Evolutionary conservation across 2,329 filamentous ascomycete species (phyloP), one percentile per base, ranked within the genome.

Genomic region (Aspergillus alliaceus): DNA sequence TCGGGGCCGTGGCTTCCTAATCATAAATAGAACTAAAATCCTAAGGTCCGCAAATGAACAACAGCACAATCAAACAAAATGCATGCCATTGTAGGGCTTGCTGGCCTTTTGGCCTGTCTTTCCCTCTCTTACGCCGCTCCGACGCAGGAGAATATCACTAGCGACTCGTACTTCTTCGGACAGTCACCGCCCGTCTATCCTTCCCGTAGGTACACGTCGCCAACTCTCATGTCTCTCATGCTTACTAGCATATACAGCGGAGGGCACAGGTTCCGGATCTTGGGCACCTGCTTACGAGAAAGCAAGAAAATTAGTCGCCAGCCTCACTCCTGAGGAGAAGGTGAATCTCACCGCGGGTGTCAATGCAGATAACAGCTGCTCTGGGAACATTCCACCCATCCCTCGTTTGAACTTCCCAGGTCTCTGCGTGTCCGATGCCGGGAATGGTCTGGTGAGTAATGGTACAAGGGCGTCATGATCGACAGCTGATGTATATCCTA

Each of bases 281-380:
- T 77, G 75, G 75, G 67, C 69, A 25, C 60, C 62, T 14, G 73
- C 75, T 0, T 73, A 74, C 34, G 52, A 62, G 12, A 73, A 75
- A 56, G 78, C 78, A 2, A 69, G 66, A 56, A 65, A 64, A 1
- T 66, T 80, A 14, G 73, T 79, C 14, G 67, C 69, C 0, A 68
- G 75, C 39, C 64, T 80, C 49, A 77, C 75, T 1, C 61, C 74
- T 6, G 72, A 76, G 32, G 77, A 80, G 57, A 79, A 80, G 55
- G 68, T 74, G 5, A 78, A 76, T 4, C 51, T 68, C 18, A 68
- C 66, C 0, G 64, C 66, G 3, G 58, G 65, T 72, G 32, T 74
- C 2, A 52, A 40, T 12, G n/a, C 52, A 1, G 54, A 55, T 0
- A 68, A 53, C 49, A 62, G 64, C 9, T 78, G 75, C 53, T 66